Base-by-base conservation (phyloP, 2,329 filamentous ascomycete genomes). In the Penicillium sp. region DNA sequence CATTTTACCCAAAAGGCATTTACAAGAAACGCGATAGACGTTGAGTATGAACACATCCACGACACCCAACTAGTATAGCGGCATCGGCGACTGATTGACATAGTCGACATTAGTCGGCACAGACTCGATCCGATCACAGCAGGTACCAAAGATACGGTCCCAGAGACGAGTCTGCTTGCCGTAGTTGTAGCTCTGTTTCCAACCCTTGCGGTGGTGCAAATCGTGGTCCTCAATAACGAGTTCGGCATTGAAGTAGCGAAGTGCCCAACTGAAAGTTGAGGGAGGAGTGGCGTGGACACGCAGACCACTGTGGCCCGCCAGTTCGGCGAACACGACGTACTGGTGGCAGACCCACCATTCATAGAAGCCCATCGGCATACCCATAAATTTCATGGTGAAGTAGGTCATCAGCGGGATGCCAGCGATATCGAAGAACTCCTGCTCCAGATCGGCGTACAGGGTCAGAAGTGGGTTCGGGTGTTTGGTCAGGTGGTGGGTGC, bases 281-380 rank as follows among this genome's bases (percentile, higher is more conserved):
- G 61, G 61, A 21, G 62, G 59, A n/a, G 51, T 54, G 7, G 61
- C 58, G 49, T 63, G 61, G 6, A 65, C 36, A 30, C 62, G 54
- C 10, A 65, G 41, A 26, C 62, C 62, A 27, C 58, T 61, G 43
- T 65, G 62, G 0, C 62, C 62, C n/a, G 60, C 59, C 30, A 65
- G 26, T 42, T 65, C 62, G 23, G 62, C 56, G 26, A 59, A 65
- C 1, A 62, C 54, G 21, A 65, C 61, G 26, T 65, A 65, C 52
- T 60, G 53, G 27, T 64, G 61, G 32, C 61, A 62, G 26, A 65
- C 46, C 62, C 62, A 65, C 61, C 62, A 65, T 32, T 63, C 62
- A 33, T 64, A 64, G 49, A 64, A 64, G 3, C 60, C 60, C 57
- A 64, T 64, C 0, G 62, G 62, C 52, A 64, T 53, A 0, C 62